Percentiles rank a stretch among this genome's conserved stretches.
These are phyloP conservation scores for Quercus tomentella DNA, from an alignment of 331 rosid genomes.

Conservation along the genomic window DNA sequence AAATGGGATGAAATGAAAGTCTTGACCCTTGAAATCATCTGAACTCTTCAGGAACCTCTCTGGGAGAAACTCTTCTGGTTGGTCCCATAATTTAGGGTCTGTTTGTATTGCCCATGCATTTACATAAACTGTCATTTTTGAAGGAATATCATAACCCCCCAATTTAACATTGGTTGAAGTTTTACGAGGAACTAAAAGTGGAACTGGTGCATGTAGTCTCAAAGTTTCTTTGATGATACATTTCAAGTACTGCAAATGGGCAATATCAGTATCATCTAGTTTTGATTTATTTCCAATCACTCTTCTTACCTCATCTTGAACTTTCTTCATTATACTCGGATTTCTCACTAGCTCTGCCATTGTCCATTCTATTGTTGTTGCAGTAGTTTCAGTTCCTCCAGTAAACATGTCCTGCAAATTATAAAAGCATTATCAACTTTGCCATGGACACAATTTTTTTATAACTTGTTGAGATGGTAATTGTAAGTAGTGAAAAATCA, in stretches of 20 bases:
- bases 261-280: slow-evolving; percentile 24
- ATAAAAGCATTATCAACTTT: neutral
- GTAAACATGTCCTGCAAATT: slow-evolving; percentile 43
- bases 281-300: slow-evolving; percentile 23
- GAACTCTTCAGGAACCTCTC: slow-evolving; percentile 32
- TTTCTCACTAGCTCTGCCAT: slow-evolving; percentile 37
- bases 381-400: slow-evolving; percentile 35
- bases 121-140: slow-evolving; percentile 21
- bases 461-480: no score
- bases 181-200: slow-evolving; percentile 39
- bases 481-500: no score
- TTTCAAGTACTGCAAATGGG: slow-evolving; percentile 38
- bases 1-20: slow-evolving; percentile 36
- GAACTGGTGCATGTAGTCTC: slow-evolving; percentile 38
- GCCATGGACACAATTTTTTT: no score
- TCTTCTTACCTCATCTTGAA: slow-evolving; percentile 39
- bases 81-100: slow-evolving; percentile 42
- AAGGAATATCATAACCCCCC: slow-evolving; percentile 38
- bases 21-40: slow-evolving; percentile 26
- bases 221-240: slow-evolving; percentile 41
- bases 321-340: slow-evolving; percentile 39
- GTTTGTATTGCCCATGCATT: slow-evolving; percentile 48
- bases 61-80: slow-evolving; percentile 32
- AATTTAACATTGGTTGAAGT: slow-evolving; percentile 5
- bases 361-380: slow-evolving; percentile 35